Conservation (phyloP, 345 rosid species). For the Leavenworthia alabamica region DNA sequence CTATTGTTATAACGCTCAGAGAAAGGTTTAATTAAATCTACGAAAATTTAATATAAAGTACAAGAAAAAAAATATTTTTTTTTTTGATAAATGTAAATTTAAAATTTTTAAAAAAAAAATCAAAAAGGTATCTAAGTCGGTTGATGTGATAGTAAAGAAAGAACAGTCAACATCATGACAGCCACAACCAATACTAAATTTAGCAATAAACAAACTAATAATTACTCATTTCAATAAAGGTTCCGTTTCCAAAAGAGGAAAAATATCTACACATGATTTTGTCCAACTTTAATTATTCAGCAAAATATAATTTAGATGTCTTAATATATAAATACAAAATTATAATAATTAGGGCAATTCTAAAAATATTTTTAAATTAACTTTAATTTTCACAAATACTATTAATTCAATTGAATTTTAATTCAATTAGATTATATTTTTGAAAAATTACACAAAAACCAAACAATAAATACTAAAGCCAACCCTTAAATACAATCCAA, state of each 20-base stretch:
- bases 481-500: too few relatives aligned
- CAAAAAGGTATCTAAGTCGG: conserved; percentile 14
- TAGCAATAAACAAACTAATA: conserved; percentile 17
- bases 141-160: conserved; percentile 25
- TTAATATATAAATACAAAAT: not conserved
- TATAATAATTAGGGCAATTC: too few relatives aligned
- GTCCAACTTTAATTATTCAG: not conserved
- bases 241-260: conserved; percentile 26
- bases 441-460: too few relatives aligned
- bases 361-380: too few relatives aligned
- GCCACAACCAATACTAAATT: conserved; percentile 14
- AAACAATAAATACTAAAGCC: too few relatives aligned
- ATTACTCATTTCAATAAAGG: conserved; percentile 19
- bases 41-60: not conserved
- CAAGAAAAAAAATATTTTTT: not conserved
- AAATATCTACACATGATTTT: not conserved
- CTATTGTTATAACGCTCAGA: not conserved
- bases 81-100: not conserved
- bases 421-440: too few relatives aligned
- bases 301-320: not conserved
- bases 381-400: too few relatives aligned
- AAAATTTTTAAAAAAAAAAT: not conserved
- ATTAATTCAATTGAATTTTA: too few relatives aligned
- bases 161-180: conserved; percentile 29
- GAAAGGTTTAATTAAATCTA: too few relatives aligned